phyloP scores from a whole-genome alignment of 1,284 basidiomycete species.

The Bjerkandera adusta region DNA sequence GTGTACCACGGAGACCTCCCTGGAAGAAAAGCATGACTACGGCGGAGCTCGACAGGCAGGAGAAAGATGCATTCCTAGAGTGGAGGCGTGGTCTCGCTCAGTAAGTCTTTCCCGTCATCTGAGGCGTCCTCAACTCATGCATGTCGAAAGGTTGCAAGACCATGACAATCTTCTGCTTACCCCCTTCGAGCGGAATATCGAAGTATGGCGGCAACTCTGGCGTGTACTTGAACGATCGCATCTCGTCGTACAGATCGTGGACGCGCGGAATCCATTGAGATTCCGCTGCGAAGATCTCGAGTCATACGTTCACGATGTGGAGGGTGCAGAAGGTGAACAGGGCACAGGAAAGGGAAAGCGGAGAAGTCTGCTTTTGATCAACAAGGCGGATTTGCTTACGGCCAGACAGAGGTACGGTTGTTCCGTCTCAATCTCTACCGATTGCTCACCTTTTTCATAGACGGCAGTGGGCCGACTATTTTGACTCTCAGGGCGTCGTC shows the following conservation, averaged over 20 bases:
- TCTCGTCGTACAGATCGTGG: slow-evolving; percentile 93
- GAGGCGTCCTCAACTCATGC: not conserved
- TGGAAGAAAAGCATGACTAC: slow-evolving; percentile 84
- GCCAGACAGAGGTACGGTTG: slow-evolving; percentile 75
- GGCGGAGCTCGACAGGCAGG: slow-evolving; percentile 80
- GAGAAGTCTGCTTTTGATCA: slow-evolving; percentile 85
- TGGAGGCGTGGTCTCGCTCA: slow-evolving; percentile 91
- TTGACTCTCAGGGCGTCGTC: slow-evolving; percentile 76
- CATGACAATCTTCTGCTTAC: slow-evolving; percentile 82
- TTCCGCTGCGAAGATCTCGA: slow-evolving; percentile 95
- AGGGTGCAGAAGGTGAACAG: slow-evolving; percentile 72
- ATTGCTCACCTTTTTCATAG: slow-evolving; percentile 32
- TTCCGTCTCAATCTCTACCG: not conserved
- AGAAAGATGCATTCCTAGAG: slow-evolving; percentile 86
- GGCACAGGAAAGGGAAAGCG: slow-evolving; percentile 76
- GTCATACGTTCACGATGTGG: slow-evolving; percentile 79
- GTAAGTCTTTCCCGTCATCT: slow-evolving; percentile 44
- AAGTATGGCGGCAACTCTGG: slow-evolving; percentile 97
- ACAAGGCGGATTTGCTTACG: slow-evolving; percentile 95
- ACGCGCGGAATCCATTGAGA: slow-evolving; percentile 88
- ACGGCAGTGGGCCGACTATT: slow-evolving; percentile 89
- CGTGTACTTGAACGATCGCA: slow-evolving; percentile 93
- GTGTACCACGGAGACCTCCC: slow-evolving; percentile 82
- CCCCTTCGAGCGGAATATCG: slow-evolving; percentile 93
- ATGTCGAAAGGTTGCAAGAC: slow-evolving; percentile 65